Percentiles rank a stretch among this genome's conserved stretches.
phyloP scores from a whole-genome alignment of 1,284 basidiomycete genomes.

The Paramarasmius palmivorus region DNA sequence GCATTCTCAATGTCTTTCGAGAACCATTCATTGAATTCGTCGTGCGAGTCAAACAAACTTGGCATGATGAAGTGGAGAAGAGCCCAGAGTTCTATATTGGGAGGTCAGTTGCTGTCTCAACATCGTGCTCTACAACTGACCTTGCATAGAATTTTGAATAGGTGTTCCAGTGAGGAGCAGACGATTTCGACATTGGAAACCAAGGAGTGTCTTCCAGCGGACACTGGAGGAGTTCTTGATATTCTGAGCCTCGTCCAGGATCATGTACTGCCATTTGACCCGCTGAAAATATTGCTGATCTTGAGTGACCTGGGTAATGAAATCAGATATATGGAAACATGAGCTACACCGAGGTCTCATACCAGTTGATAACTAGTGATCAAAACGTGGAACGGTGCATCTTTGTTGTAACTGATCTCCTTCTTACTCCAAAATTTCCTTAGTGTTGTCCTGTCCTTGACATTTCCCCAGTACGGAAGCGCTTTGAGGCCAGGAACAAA shows the following conservation, averaged over 20 bases:
- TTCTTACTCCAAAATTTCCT: slow-evolving; percentile 99
- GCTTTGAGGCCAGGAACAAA: slow-evolving; percentile 96
- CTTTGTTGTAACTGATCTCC: slow-evolving; percentile 93
- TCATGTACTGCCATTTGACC: slow-evolving; percentile 99
- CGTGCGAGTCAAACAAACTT: slow-evolving; percentile 97
- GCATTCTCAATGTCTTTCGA: slow-evolving; percentile 99
- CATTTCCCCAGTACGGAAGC: slow-evolving; percentile 97
- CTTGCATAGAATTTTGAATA: slow-evolving; percentile 99
- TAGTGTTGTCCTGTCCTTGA: slow-evolving; percentile 93
- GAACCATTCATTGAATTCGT: slow-evolving; percentile 99
- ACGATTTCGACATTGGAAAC: slow-evolving; percentile 96
- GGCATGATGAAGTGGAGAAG: slow-evolving; percentile 99
- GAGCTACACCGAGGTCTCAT: slow-evolving; percentile 25
- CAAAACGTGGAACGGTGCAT: slow-evolving; percentile 95
- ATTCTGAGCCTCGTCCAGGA: slow-evolving; percentile 98
- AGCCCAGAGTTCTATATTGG: slow-evolving; percentile 90
- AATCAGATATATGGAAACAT: background rate
- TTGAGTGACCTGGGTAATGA: slow-evolving; percentile 72
- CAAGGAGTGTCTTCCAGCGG: slow-evolving; percentile 96
- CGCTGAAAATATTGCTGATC: slow-evolving; percentile 99
- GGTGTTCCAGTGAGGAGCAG: slow-evolving; percentile 96
- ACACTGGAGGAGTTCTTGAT: slow-evolving; percentile 99
- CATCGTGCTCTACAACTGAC: slow-evolving; percentile 40
- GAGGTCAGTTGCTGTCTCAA: slow-evolving; percentile 10
- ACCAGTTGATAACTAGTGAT: slow-evolving; percentile 98